Base-by-base conservation (phyloP, 2,329 filamentous ascomycete species). In the Aspergillus udagawae region DNA sequence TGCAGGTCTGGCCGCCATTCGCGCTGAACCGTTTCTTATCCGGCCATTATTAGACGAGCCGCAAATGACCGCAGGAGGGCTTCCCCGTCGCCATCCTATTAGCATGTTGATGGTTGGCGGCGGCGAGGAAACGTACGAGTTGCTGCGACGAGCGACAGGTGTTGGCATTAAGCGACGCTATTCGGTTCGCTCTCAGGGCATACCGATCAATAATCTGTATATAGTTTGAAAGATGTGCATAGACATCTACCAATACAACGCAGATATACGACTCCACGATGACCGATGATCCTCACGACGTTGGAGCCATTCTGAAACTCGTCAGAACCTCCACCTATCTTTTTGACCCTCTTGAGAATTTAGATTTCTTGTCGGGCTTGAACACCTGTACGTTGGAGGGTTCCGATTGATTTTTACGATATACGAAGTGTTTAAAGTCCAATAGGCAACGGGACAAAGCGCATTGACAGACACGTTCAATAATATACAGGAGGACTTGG, bases 61-160 rank as follows among this genome's bases (percentile, higher is more conserved):
- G 52, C 93, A 97, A 77, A 75, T 80, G 51, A 92, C 89, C 2
- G 85, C 87, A 0, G 82, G 80, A 3, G 91, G 92, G 0, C 78
- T 92, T 52, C 80, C 82, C 53, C 79, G 92, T 10, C 83, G 86
- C 45, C 82, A 92, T 66, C 87, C 87, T 2, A 87, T 97, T 41
- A 85, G 90, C 12, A 86, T 97, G 83, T 82, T 96, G 42, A 90
- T 97, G 83, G 83, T 96, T 21, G 85, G 85, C 0, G 91, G 90
- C 0, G 88, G 87, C 0, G 80, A 86, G 9, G 80, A 82, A 56
- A 84, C 84, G 10, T 88, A 91, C 65, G 80, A 82, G 28, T 74
- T 86, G 56, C 78, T 97, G 32, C 79, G 75, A 45, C 76, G 78
- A 48, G 86, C 88, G n/a, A 81, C 79, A 54, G 86, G 85, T 3